Base-by-base conservation (phyloP, 2,329 filamentous ascomycete species). In the Periconia sp. region DNA sequence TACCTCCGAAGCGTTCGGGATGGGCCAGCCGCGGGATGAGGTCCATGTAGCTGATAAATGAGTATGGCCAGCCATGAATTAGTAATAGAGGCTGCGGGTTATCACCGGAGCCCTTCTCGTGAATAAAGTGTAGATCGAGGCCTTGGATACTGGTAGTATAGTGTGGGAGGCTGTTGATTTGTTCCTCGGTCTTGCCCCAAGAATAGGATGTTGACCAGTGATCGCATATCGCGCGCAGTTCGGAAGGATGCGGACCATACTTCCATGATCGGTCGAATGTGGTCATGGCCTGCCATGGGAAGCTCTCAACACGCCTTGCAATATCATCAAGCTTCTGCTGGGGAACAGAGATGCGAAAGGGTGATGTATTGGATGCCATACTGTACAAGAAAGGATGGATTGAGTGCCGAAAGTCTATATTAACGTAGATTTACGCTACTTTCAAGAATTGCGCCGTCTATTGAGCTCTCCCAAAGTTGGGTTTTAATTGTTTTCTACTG, bases 51-150 rank as follows among this genome's bases (percentile, higher is more conserved):
- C 39, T 34, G 33, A 33, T 38, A 29, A 47, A 47, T 23, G 43
- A 33, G 32, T 34, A 47, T 9, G 43, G 43, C 43, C 43, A 47
- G 25, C 43, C 43, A 21, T 47, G 43, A 33, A 37, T 47, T 24
- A 47, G 18, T 12, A 47, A 28, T 38, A 47, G 37, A 9, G 43
- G 39, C 12, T 26, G 19, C 5, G 43, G 43, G 21, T 38, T 47
- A 11, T 38, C 32, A 16, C 39, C 43, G 22, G 38, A 42, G 17
- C 38, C 38, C 25, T 28, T 32, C 4, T 37, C 43, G 24, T 47
- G 43, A 25, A 47, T 43, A 39, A 47, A 47, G 28, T 47, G 43
- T 18, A 47, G 42, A 3, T 32, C 25, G 3, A 47, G 10, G 3
- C 34, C 43, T n/a, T 47, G 32, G n/a, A 47, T 47, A 10, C 43